Base-by-base conservation (phyloP, 2,329 filamentous ascomycete species). In the Calonectria leucothoes region DNA sequence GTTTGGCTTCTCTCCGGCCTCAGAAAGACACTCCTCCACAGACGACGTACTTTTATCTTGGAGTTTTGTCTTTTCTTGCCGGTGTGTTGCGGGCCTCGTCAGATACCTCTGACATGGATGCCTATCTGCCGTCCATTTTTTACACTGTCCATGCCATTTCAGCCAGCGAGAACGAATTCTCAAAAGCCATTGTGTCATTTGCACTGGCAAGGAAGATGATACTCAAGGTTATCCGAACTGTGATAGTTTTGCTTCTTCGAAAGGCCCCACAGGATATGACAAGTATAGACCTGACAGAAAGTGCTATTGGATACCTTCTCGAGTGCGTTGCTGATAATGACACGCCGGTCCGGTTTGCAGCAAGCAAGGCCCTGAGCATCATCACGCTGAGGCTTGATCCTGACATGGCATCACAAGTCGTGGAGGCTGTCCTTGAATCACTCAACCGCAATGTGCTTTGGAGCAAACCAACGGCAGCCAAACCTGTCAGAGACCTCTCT, bases 341-440 rank as follows among this genome's bases (percentile, higher is more conserved):
- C 80, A 98, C 96, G 0, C 95, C 95, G 0, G 96, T 99, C 15
- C 90, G 97, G 45, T 91, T 98, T 79, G 94, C 96, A 37, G 95
- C 96, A 25, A 98, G 95, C 83, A 99, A 99, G 85, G 94, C 95
- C 5, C 90, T 98, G 55, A 98, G 95, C 83, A 90, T 98, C 67
- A 92, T 98, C 76, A 93, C 96, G 0, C 87, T 97, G 65, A 96
- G 94, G 77, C 86, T 99, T 10, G 92, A 95, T 55, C 85, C 91
- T 0, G 93, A 93, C 27, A 95, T 98, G 93, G 95, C 94, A 1
- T 90, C 91, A 1, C 94, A 98, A 81, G 93, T 99, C 14, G 93
- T 98, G 15, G 94, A 98, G 73, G 95, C 94, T 0, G 93, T 98
- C 14, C 89, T 98, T 35, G 94, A 93, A 84, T 95, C 83, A 76